A percentile compares a stretch with the other conserved stretches of the same genome.
Conservation (phyloP, 768 basidiomycete species). For the Coprinopsis cinerea region DNA sequence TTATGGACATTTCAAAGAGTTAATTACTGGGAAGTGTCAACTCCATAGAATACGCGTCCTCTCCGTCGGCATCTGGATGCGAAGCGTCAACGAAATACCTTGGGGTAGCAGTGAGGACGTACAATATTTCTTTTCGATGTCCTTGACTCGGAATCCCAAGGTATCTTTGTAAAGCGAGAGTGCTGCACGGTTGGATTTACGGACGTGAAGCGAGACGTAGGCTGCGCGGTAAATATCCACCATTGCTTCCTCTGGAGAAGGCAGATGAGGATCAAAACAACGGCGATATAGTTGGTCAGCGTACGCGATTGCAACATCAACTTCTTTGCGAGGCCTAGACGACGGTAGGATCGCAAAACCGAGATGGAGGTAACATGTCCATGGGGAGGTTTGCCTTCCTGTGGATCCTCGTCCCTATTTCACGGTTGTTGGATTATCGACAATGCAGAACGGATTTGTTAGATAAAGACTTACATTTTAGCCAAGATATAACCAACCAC, state of each 20-base stretch:
- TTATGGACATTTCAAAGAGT: neutral
- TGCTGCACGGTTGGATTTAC: slow-evolving; percentile 93
- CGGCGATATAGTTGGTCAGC: slow-evolving; percentile 21
- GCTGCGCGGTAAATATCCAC: slow-evolving; percentile 75
- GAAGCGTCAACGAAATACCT: neutral
- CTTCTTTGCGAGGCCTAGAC: slow-evolving; percentile 90
- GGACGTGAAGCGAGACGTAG: slow-evolving; percentile 89
- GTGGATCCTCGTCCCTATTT: slow-evolving; percentile 59
- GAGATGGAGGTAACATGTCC: slow-evolving; percentile 98
- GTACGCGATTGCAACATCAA: slow-evolving; percentile 92
- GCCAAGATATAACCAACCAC: slow-evolving; percentile 95
- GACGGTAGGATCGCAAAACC: slow-evolving; percentile 83
- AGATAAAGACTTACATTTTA: slow-evolving; percentile 68
- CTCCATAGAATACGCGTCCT: slow-evolving; percentile 91
- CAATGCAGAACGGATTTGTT: neutral
- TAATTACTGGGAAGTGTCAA: slow-evolving; percentile 36
- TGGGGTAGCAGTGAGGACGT: slow-evolving; percentile 12
- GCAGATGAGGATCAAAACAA: neutral
- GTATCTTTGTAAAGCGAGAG: slow-evolving; percentile 85
- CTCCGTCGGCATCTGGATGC: slow-evolving; percentile 81
- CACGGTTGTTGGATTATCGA: neutral
- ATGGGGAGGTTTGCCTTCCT: slow-evolving; percentile 63
- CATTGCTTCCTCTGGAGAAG: slow-evolving; percentile 80
- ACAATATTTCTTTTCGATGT: slow-evolving; percentile 93
- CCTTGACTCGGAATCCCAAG: slow-evolving; percentile 83